phyloP scores from a whole-genome alignment of 2,329 filamentous ascomycete species.

The Arthroderma sp. region DNA sequence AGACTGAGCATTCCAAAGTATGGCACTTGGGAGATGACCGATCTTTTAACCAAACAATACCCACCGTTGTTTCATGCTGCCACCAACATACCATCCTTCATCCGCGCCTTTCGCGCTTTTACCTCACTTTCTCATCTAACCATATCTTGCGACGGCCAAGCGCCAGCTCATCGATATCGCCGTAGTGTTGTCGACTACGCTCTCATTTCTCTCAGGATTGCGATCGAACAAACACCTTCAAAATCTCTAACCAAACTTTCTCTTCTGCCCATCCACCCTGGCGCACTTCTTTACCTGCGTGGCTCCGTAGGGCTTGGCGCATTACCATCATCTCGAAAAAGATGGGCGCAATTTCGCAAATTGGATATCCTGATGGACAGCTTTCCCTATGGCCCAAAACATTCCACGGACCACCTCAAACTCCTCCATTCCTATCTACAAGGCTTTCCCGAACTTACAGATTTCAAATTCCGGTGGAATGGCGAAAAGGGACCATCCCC shows the following conservation, averaged over 20 bases:
- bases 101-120: slow-evolving; percentile 57
- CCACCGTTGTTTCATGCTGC: slow-evolving; percentile 80
- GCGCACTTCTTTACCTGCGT: slow-evolving; percentile 64
- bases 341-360: slow-evolving; percentile 66
- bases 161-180: slow-evolving; percentile 55
- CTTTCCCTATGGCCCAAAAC: slow-evolving; percentile 33
- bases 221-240: slow-evolving; percentile 60
- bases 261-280: slow-evolving; percentile 59
- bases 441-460: slow-evolving; percentile 52
- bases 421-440: slow-evolving; percentile 71
- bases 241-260: slow-evolving; percentile 55
- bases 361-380: slow-evolving; percentile 60
- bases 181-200: slow-evolving; percentile 76
- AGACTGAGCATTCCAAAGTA: slow-evolving; percentile 56
- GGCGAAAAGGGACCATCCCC: slow-evolving; percentile 62
- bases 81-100: slow-evolving; percentile 74
- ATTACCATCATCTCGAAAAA: slow-evolving; percentile 54
- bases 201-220: slow-evolving; percentile 72
- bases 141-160: slow-evolving; percentile 62
- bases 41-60: slow-evolving; percentile 74
- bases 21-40: slow-evolving; percentile 63
- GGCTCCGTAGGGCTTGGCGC: slow-evolving; percentile 62
- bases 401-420: slow-evolving; percentile 57
- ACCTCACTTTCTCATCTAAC: slow-evolving; percentile 60
- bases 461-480: slow-evolving; percentile 65